Conservation (phyloP, 441 rosid species). For the Populus hybrid region DNA sequence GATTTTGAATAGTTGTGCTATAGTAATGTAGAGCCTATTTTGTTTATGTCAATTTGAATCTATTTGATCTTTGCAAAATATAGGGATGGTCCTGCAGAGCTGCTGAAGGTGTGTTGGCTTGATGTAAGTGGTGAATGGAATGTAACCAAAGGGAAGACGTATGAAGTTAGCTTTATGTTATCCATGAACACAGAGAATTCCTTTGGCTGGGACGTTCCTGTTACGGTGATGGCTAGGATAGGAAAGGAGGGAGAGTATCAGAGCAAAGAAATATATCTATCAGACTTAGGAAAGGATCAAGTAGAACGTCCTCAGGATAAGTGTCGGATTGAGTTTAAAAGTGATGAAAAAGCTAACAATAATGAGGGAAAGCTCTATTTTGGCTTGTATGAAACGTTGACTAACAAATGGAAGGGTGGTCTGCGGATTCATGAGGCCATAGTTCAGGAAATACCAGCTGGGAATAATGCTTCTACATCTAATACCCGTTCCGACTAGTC, state of each 20-base stretch:
- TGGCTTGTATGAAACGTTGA: background rate
- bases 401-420: background rate
- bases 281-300: accelerated
- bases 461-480: background rate
- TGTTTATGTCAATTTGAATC: background rate
- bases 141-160: background rate
- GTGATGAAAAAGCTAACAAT: too few relatives aligned
- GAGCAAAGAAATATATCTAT: background rate
- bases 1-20: background rate
- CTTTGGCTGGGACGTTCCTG: background rate
- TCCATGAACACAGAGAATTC: background rate
- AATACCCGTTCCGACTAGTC: background rate
- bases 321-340: background rate
- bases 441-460: background rate
- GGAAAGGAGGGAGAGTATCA: background rate
- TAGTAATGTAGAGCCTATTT: background rate
- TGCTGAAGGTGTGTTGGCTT: background rate
- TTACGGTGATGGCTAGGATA: background rate
- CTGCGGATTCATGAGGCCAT: background rate
- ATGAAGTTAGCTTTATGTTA: background rate
- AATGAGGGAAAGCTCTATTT: background rate
- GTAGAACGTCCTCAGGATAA: background rate
- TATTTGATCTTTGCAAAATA: background rate
- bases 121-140: background rate
- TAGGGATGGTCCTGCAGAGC: background rate